Evolutionary conservation across 1,284 basidiomycete species (phyloP).

Genomic region (Sporisorium exsertum): DNA sequence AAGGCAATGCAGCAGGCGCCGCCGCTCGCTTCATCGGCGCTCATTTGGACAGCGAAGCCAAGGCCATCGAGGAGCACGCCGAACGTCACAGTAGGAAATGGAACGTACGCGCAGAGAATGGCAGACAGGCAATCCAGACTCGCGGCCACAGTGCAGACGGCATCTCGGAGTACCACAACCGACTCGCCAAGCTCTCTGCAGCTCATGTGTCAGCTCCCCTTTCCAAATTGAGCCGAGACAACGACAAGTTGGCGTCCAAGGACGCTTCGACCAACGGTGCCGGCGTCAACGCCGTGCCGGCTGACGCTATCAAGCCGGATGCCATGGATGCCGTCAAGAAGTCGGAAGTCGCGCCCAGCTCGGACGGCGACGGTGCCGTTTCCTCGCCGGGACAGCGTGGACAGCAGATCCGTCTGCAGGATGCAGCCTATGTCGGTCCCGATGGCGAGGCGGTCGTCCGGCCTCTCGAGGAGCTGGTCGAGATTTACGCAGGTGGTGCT

Average conservation of each 20-base stretch:
- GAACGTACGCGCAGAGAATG: slow-evolving; percentile 30
- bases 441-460: slow-evolving; percentile 63
- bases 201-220: slow-evolving; percentile 28
- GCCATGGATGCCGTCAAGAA: slow-evolving; percentile 33
- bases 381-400: slow-evolving; percentile 30
- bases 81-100: slow-evolving; percentile 34
- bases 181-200: slow-evolving; percentile 45
- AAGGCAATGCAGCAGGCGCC: slow-evolving; percentile 66
- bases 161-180: slow-evolving; percentile 70
- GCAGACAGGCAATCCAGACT: slow-evolving; percentile 3
- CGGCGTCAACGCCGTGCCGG: slow-evolving; percentile 40
- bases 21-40: slow-evolving; percentile 68
- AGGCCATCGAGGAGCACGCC: slow-evolving; percentile 36
- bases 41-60: slow-evolving; percentile 57
- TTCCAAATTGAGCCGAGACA: slow-evolving; percentile 38
- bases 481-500: slow-evolving; percentile 84
- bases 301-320: slow-evolving; percentile 36
- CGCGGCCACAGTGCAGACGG: slow-evolving; percentile 42
- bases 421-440: slow-evolving; percentile 40
- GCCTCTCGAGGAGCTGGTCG: slow-evolving; percentile 81
- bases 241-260: slow-evolving; percentile 28
- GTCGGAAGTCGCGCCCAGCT: slow-evolving; percentile 37
- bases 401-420: slow-evolving; percentile 43
- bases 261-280: slow-evolving; percentile 8
- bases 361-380: slow-evolving; percentile 50